A percentile compares a stretch with the other conserved stretches of the same genome.
These are phyloP conservation scores for Xanthoparmelia taractica DNA, from an alignment of 495 filamentous ascomycete species.

Conservation along the genomic window DNA sequence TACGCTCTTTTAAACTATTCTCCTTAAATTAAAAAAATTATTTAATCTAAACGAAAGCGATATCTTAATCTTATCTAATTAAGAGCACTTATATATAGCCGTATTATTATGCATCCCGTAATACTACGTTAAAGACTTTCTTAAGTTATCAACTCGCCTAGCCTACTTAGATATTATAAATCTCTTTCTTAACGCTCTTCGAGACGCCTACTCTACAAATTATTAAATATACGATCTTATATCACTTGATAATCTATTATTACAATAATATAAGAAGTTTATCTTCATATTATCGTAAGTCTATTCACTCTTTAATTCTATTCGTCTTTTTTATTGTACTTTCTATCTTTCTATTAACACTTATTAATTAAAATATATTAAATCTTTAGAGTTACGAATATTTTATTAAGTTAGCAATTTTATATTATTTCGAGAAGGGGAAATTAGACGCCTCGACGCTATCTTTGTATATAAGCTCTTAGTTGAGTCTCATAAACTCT, in stretches of 20 bases:
- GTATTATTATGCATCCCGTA: not conserved
- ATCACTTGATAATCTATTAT: not conserved
- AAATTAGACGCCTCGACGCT: not conserved
- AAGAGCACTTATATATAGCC: not conserved
- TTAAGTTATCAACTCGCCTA: not conserved
- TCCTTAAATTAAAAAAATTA: not conserved
- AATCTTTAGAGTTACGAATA: not conserved
- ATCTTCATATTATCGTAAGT: not conserved
- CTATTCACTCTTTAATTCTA: not conserved
- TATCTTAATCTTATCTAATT: not conserved
- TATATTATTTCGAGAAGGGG: not conserved
- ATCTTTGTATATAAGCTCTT: not conserved
- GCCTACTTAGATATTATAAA: not conserved
- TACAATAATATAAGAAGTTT: slow-evolving; percentile 1
- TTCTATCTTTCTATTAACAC: not conserved
- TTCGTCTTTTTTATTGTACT: not conserved
- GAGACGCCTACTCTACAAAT: not conserved
- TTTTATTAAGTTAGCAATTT: not conserved
- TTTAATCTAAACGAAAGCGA: not conserved
- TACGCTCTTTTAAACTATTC: not conserved
- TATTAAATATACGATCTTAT: not conserved
- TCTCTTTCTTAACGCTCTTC: not conserved
- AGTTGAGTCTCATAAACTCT: not conserved
- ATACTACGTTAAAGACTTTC: not conserved
- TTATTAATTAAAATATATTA: not conserved